Evolutionary conservation across 148 eudicot species (phyloP).

Genomic region (Rheum nobile): DNA sequence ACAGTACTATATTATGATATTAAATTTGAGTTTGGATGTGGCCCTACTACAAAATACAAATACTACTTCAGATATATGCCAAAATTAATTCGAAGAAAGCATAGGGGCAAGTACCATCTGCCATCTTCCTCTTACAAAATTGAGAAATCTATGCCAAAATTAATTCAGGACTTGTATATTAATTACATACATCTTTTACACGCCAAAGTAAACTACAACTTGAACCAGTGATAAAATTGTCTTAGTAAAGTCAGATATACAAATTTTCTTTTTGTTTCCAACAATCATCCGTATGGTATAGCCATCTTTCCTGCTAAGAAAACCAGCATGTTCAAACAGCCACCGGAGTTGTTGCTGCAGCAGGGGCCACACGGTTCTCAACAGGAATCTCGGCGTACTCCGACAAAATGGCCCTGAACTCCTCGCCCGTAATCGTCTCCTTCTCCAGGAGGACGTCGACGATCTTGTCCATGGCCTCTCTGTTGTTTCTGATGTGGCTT

Average conservation of each 20-base stretch:
- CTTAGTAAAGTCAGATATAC: background rate
- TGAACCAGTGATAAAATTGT: background rate
- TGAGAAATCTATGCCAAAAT: background rate
- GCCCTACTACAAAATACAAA: no score
- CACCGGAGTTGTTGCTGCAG: slow-evolving; percentile 37
- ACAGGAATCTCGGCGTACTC: slow-evolving; percentile 80
- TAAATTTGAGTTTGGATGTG: no score
- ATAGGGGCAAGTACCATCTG: background rate
- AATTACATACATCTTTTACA: slow-evolving; percentile 2
- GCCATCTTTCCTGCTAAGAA: slow-evolving; percentile 3
- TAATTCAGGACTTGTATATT: slow-evolving; percentile 3
- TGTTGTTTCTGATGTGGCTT: slow-evolving; percentile 71
- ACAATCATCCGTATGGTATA: background rate
- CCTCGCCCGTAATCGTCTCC: slow-evolving; percentile 90
- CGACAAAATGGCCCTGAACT: slow-evolving; percentile 83
- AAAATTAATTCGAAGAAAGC: no score
- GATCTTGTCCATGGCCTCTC: slow-evolving; percentile 94
- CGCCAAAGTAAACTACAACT: background rate
- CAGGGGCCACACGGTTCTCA: slow-evolving; percentile 60
- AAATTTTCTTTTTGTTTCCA: background rate
- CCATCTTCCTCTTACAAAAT: background rate
- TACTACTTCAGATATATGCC: no score
- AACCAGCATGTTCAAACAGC: slow-evolving; percentile 35
- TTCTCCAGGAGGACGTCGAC: slow-evolving; percentile 89
- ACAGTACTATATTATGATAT: no score